Evolutionary conservation across 768 basidiomycete species (phyloP), one percentile per base, ranked within the genome.

Genomic region (Kwoniella mangroviensis): DNA sequence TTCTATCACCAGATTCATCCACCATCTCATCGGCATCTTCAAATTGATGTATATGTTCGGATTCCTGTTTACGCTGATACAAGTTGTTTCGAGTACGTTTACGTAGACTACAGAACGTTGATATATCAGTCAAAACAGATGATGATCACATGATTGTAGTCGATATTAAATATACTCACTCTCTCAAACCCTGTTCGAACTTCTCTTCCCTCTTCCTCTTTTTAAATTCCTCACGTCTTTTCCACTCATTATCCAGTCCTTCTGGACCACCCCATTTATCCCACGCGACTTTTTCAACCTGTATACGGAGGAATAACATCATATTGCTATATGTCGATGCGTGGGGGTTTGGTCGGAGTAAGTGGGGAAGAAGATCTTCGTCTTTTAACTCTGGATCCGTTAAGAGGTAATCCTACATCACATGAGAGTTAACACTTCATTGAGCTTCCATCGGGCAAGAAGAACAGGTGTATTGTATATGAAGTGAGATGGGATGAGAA

Each of bases 211-310:
- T 92, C 83, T 93, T 92, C 79, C 90, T 90, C 79, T 90, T 91
- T 86, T 94, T 96, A 78, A 92, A 92, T 22, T 86, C 86, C 63
- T 87, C 88, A 63, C 95, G 87, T 42, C 87, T 86, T 75, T 92
- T 90, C 82, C 90, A 98, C 79, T 98, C 96, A 6, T 86, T 87
- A 77, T 98, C 96, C 58, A 99, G 83, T 11, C 89, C 93, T 81
- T 97, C 94, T 10, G 92, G 87, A 1, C 93, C 92, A 0, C 94
- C 95, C 97, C 97, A 99, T 84, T 99, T 99, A 81, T 92, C 90
- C 91, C 91, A 97, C 4, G 97, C 96, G 83, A 95, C 98, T 55
- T 90, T 92, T 82, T 99, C 97, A 1, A 83, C 83, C 82, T 98
- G 96, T 78, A 86, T 91, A 42, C 97, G 89, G 4, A 98, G 86